Conservation (phyloP, 140 eudicot genomes). For the Erigeron philadelphicus region DNA sequence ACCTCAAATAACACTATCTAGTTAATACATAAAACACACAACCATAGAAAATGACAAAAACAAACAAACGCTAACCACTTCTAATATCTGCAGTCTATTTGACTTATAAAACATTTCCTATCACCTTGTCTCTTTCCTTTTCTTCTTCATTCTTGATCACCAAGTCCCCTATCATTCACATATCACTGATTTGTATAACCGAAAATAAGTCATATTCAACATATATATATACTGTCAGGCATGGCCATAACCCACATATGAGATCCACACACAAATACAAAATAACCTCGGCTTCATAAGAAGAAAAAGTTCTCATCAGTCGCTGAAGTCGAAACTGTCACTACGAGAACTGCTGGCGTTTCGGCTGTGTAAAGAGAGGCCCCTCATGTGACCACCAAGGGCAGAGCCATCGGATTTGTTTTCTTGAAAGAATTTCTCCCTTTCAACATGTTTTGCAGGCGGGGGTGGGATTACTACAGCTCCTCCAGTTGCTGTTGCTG, state of each 20-base stretch:
- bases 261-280: constrained; percentile 21
- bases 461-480: constrained; percentile 78
- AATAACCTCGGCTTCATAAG: constrained; percentile 6
- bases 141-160: constrained; percentile 4
- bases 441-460: constrained; percentile 84
- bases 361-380: constrained; percentile 79
- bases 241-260: constrained; percentile 23
- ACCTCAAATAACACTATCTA: constrained; percentile 17
- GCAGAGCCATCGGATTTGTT: constrained; percentile 53
- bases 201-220: constrained; percentile 23
- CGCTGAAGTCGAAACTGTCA: constrained; percentile 57
- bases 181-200: constrained; percentile 31
- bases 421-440: constrained; percentile 86
- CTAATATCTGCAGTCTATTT: constrained; percentile 27
- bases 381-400: constrained; percentile 71
- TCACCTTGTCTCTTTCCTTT: constrained; percentile 1
- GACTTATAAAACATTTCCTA: constrained; percentile 28
- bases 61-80: constrained; percentile 30
- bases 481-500: constrained; percentile 25
- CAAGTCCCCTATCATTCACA: constrained; percentile 27
- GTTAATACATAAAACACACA: constrained; percentile 27
- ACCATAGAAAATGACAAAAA: constrained; percentile 31
- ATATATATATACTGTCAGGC: constrained; percentile 30
- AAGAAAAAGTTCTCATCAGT: constrained; percentile 29
- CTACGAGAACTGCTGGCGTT: constrained; percentile 71